Percentiles rank a stretch among this genome's conserved stretches.
Evolutionary conservation across 202 grass and related monocot genomes (phyloP).

Genomic region (Eragrostis tef): DNA sequence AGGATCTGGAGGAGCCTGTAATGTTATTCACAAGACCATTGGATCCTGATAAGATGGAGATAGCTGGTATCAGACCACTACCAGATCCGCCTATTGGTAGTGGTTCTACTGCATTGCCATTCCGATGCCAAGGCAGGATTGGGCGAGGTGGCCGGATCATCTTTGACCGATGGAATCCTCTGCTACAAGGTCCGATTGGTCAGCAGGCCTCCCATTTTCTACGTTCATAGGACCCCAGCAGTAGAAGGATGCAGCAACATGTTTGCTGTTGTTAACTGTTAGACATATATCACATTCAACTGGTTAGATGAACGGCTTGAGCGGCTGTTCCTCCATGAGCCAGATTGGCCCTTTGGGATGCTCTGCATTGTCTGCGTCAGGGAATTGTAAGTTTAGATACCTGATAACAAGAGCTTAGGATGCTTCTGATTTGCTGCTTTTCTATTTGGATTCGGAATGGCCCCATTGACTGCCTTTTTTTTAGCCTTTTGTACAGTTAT

Average conservation of each 20-base stretch:
- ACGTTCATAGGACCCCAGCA: neutral
- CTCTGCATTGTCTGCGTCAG: neutral
- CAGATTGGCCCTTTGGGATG: neutral
- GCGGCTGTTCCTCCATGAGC: conserved; percentile 34
- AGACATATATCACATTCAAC: conserved; percentile 2
- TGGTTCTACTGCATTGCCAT: conserved; percentile 8
- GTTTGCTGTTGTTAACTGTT: neutral
- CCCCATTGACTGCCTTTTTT: neutral
- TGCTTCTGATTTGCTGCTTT: neutral
- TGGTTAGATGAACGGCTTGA: conserved; percentile 6
- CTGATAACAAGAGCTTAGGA: neutral
- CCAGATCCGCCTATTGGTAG: conserved; percentile 45
- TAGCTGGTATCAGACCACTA: conserved; percentile 48
- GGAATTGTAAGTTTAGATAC: neutral
- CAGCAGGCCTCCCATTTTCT: conserved; percentile 22
- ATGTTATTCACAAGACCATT: conserved; percentile 69
- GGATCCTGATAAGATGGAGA: conserved; percentile 54
- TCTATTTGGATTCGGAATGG: neutral
- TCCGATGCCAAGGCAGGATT: conserved; percentile 58
- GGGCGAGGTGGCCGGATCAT: conserved; percentile 73
- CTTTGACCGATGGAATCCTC: conserved; percentile 72
- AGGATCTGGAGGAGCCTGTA: conserved; percentile 69
- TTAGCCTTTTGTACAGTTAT: conserved; percentile 39
- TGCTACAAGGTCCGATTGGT: conserved; percentile 39
- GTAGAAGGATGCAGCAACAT: conserved; percentile 45